These are phyloP conservation scores for Exophiala viscosa DNA, from an alignment of 2,329 filamentous ascomycete species.

Conservation along the genomic window DNA sequence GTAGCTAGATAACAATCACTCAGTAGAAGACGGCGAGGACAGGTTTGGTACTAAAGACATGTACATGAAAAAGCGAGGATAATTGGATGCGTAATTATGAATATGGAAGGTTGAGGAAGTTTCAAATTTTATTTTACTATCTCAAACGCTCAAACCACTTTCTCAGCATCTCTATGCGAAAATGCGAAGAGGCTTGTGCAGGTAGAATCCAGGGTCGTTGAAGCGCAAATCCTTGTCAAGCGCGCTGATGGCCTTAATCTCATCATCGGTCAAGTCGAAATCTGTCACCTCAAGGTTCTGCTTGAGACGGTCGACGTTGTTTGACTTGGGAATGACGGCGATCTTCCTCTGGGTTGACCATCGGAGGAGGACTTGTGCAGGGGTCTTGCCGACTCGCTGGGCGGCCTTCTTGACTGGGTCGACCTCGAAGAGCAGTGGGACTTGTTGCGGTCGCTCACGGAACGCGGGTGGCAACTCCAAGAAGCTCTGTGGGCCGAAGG, in stretches of 20 bases:
- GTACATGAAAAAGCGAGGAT: too few species aligned
- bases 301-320: slow-evolving; percentile 45
- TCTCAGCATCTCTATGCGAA: slow-evolving; percentile 11
- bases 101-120: too few species aligned
- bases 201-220: slow-evolving; percentile 26
- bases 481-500: slow-evolving; percentile 76
- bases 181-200: slow-evolving; percentile 19
- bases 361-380: slow-evolving; percentile 76
- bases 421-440: slow-evolving; percentile 69
- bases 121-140: too few species aligned
- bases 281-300: slow-evolving; percentile 23
- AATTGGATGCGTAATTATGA: too few species aligned
- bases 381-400: slow-evolving; percentile 65
- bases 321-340: slow-evolving; percentile 79
- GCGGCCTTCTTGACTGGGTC: slow-evolving; percentile 62
- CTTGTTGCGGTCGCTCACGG: slow-evolving; percentile 63
- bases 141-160: too few species aligned
- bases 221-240: slow-evolving; percentile 24
- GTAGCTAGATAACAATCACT: neutral
- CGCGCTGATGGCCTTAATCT: slow-evolving; percentile 20
- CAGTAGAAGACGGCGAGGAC: too few species aligned
- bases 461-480: slow-evolving; percentile 56
- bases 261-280: slow-evolving; percentile 22
- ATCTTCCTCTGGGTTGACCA: slow-evolving; percentile 82
- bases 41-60: too few species aligned